Conservation (phyloP, 805 yeast genomes). For the Cyberlindnera euphorbiae region DNA sequence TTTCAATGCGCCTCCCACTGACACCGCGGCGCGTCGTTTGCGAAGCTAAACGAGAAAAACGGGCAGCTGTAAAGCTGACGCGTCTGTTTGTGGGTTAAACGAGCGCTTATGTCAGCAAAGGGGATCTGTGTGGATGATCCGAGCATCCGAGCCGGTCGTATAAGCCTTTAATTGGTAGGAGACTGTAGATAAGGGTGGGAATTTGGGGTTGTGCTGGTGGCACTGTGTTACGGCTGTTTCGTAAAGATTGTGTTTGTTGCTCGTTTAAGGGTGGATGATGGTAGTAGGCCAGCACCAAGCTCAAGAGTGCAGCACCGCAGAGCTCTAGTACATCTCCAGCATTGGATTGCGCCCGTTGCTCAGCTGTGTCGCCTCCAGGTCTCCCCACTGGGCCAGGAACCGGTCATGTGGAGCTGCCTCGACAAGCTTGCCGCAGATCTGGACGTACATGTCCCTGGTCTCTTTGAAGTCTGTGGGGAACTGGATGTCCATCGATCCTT, state of each 20-base stretch:
- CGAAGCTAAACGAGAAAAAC: too few species aligned
- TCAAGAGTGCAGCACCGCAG: slow-evolving; percentile 26
- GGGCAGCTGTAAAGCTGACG: too few species aligned
- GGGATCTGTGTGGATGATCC: too few species aligned
- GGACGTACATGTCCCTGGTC: slow-evolving; percentile 55
- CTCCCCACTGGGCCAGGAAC: slow-evolving; percentile 69
- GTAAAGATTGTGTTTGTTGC: neutral
- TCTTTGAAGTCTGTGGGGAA: slow-evolving; percentile 75
- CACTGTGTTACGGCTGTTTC: too few species aligned
- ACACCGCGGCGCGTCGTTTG: too few species aligned
- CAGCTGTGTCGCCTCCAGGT: slow-evolving; percentile 59
- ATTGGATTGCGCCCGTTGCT: slow-evolving; percentile 80
- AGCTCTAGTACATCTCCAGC: slow-evolving; percentile 72
- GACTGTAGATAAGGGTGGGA: too few species aligned
- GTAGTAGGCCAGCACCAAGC: neutral
- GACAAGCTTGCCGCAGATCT: slow-evolving; percentile 57
- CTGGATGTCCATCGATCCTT: slow-evolving; percentile 83
- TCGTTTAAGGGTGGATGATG: neutral
- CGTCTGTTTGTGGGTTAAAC: too few species aligned
- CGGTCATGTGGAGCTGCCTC: slow-evolving; percentile 54
- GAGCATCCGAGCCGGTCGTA: too few species aligned
- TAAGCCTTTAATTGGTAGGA: too few species aligned
- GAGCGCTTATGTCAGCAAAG: too few species aligned
- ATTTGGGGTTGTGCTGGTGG: too few species aligned
- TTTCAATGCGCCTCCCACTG: too few species aligned